Conservation (phyloP, 306 rosid genomes). For the Quercus glauca region DNA sequence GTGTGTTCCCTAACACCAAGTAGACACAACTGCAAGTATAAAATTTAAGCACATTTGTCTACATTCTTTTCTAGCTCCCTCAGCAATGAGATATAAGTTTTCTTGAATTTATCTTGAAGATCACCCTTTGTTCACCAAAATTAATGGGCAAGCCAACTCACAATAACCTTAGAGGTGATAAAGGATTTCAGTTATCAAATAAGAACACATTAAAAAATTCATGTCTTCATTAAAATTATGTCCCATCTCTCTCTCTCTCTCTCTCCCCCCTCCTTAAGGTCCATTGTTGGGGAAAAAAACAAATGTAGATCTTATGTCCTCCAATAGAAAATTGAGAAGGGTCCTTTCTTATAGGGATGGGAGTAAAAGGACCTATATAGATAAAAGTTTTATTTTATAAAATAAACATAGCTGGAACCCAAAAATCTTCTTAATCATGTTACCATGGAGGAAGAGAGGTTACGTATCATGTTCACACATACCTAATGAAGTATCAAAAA, state of each 20-base stretch:
- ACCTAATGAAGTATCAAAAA: background rate
- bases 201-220: too few relatives aligned
- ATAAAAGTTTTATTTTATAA: background rate
- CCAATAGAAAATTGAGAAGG: background rate
- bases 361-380: background rate
- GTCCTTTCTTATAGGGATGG: conserved; percentile 14
- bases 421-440: background rate
- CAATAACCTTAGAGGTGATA: too few relatives aligned
- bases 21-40: background rate
- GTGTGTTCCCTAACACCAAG: background rate
- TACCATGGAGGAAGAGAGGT: background rate
- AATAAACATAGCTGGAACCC: background rate
- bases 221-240: too few relatives aligned
- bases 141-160: too few relatives aligned
- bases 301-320: too few relatives aligned
- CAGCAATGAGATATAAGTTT: too few relatives aligned
- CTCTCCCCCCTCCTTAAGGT: too few relatives aligned
- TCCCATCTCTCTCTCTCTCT: too few relatives aligned
- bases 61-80: background rate
- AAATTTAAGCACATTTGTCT: background rate
- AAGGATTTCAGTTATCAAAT: too few relatives aligned
- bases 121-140: too few relatives aligned
- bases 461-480: background rate
- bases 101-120: too few relatives aligned
- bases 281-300: too few relatives aligned